Conservation (phyloP, 2,329 filamentous ascomycete genomes). For the Fusarium sp. region DNA sequence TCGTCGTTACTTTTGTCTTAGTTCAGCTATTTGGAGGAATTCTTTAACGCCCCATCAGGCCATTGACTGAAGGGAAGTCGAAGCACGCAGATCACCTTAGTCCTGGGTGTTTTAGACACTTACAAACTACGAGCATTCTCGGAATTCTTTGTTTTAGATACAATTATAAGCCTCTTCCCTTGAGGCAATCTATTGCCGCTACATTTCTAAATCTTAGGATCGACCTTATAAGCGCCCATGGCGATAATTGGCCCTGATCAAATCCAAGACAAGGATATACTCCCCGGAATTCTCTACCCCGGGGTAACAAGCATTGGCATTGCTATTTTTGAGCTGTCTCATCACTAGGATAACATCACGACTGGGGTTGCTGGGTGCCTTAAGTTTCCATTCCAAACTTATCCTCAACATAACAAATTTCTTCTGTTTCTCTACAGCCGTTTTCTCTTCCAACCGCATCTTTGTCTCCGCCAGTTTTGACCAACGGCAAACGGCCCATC, state of each 20-base stretch:
- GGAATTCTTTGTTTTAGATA: not conserved
- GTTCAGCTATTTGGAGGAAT: not conserved
- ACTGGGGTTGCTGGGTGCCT: slow-evolving; percentile 8
- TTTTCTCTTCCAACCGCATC: not conserved
- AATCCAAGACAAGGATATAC: slow-evolving; percentile 22
- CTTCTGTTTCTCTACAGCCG: not conserved
- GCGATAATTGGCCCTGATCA: slow-evolving; percentile 1
- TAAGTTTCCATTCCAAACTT: slow-evolving; percentile 3
- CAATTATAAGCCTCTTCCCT: not conserved
- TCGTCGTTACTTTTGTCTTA: not conserved
- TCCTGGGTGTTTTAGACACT: not conserved
- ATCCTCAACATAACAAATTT: not conserved
- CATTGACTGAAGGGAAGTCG: not conserved
- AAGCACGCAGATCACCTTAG: not conserved
- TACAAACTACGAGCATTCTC: not conserved
- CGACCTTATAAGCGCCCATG: slow-evolving; percentile 1
- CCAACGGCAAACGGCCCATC: slow-evolving; percentile 24
- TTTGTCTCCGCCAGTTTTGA: not conserved
- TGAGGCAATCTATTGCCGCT: not conserved
- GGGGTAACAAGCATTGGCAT: slow-evolving; percentile 23
- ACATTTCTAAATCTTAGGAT: not conserved
- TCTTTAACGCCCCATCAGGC: slow-evolving; percentile 5
- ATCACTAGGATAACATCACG: not conserved
- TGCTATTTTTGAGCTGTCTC: slow-evolving; percentile 37
- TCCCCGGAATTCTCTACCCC: slow-evolving; percentile 11